These are phyloP conservation scores for Ceratobasidium sp. DNA, from an alignment of 1,284 basidiomycete species.

Conservation along the genomic window DNA sequence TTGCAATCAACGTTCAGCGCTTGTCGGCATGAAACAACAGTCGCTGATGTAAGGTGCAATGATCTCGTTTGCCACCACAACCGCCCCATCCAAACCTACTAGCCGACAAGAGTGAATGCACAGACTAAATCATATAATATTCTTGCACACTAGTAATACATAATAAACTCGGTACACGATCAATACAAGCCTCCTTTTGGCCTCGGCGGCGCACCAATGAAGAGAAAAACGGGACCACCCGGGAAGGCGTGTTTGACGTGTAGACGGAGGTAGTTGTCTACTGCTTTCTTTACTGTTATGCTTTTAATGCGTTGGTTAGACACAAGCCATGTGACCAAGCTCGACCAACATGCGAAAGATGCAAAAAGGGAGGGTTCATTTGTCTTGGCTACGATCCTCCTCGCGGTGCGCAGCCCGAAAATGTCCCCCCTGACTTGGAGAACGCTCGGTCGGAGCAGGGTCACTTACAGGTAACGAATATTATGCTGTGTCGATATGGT, in stretches of 20 bases:
- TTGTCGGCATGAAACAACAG: too few relatives aligned
- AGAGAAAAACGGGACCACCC: conserved; percentile 10
- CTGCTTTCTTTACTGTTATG: neutral
- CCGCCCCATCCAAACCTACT: too few relatives aligned
- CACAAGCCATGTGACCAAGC: conserved; percentile 32
- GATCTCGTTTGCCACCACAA: neutral
- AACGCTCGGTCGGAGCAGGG: too few relatives aligned
- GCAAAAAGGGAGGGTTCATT: neutral
- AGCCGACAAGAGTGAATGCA: too few relatives aligned
- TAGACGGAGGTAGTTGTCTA: conserved; percentile 19
- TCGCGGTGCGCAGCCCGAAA: neutral
- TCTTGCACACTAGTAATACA: too few relatives aligned
- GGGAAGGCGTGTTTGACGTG: conserved; percentile 36
- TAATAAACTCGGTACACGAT: neutral
- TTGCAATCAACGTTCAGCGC: too few relatives aligned
- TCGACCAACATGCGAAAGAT: conserved; percentile 34
- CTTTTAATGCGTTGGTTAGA: neutral
- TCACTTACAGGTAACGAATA: neutral
- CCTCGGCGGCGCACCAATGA: neutral
- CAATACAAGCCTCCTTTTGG: too few relatives aligned
- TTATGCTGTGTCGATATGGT: neutral
- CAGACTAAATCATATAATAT: too few relatives aligned
- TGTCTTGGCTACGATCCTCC: conserved; percentile 30
- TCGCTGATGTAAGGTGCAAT: neutral
- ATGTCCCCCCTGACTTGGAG: neutral